Conservation (phyloP, 2,329 filamentous ascomycete species). For the Xylariaceae sp. region DNA sequence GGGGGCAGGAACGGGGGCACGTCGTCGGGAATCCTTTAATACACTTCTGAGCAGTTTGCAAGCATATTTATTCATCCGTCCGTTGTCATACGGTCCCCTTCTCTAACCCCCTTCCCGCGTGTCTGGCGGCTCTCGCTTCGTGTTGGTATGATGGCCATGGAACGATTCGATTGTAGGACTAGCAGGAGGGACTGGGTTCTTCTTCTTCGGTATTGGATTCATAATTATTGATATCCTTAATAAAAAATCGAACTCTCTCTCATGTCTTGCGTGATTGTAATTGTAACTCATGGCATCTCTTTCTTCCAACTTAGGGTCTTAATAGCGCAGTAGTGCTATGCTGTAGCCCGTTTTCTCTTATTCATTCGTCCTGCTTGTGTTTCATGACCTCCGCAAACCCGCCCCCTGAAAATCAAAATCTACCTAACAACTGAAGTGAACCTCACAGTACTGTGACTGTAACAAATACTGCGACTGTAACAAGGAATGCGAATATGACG, state of each 20-base stretch:
- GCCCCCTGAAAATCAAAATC: too few relatives aligned
- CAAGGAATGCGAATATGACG: neutral
- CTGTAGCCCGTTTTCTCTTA: too few relatives aligned
- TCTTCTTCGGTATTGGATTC: neutral
- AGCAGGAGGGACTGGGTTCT: too few relatives aligned
- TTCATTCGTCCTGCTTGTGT: too few relatives aligned
- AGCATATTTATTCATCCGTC: neutral
- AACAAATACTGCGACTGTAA: too few relatives aligned
- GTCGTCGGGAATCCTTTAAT: constrained; percentile 17
- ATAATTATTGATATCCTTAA: constrained; percentile 2
- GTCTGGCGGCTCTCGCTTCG: neutral
- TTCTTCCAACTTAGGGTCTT: neutral
- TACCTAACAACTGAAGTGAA: too few relatives aligned
- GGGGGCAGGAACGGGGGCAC: neutral
- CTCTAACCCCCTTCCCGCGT: too few relatives aligned
- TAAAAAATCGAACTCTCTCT: neutral
- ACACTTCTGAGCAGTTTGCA: constrained; percentile 16
- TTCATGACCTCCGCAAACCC: too few relatives aligned
- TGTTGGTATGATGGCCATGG: constrained; percentile 1
- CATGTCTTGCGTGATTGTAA: neutral
- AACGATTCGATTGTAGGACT: constrained; percentile 1
- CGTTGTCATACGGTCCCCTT: too few relatives aligned
- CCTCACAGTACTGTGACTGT: too few relatives aligned
- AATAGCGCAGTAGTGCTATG: neutral
- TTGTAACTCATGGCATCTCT: neutral